Percentiles rank a stretch among this genome's conserved stretches.
Evolutionary conservation across 148 eudicot species (phyloP).

Genomic region (Nyssa sinensis): DNA sequence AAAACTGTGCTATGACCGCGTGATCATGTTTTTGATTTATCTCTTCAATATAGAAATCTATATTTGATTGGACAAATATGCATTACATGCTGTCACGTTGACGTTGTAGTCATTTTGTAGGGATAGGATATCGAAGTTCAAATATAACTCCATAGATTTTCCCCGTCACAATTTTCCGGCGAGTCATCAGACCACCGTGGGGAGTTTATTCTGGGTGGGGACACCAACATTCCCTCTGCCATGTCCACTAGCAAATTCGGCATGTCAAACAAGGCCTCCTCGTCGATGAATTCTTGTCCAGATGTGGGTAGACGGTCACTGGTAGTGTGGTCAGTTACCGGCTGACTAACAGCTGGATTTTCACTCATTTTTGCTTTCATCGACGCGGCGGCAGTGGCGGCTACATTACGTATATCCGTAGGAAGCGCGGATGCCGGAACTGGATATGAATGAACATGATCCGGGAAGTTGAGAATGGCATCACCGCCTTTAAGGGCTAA

Average conservation of each 20-base stretch:
- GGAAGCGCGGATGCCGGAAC: slow-evolving; percentile 43
- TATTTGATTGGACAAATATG: background rate
- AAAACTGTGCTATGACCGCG: too few relatives aligned
- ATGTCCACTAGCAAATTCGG: slow-evolving; percentile 65
- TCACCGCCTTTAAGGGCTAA: slow-evolving; percentile 50
- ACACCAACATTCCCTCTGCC: slow-evolving; percentile 74
- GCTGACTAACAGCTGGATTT: background rate
- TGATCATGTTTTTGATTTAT: too few relatives aligned
- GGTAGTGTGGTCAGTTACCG: background rate
- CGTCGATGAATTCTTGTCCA: slow-evolving; percentile 47
- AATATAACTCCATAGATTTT: slow-evolving; percentile 51
- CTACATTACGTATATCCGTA: slow-evolving; percentile 42
- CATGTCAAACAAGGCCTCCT: slow-evolving; percentile 58
- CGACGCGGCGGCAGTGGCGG: slow-evolving; percentile 38
- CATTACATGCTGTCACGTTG: background rate
- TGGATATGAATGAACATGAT: slow-evolving; percentile 31
- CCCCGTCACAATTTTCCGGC: slow-evolving; percentile 27
- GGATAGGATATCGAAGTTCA: background rate
- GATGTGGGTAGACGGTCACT: too few relatives aligned
- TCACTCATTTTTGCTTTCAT: slow-evolving; percentile 26
- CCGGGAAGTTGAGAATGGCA: slow-evolving; percentile 55
- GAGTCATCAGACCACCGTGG: slow-evolving; percentile 29
- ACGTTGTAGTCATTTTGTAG: too few relatives aligned
- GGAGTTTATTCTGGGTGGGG: slow-evolving; percentile 53
- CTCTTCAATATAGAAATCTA: background rate